Evolutionary conservation across 1,139 yeast genomes (phyloP).

Genomic region (Pichia sp.): DNA sequence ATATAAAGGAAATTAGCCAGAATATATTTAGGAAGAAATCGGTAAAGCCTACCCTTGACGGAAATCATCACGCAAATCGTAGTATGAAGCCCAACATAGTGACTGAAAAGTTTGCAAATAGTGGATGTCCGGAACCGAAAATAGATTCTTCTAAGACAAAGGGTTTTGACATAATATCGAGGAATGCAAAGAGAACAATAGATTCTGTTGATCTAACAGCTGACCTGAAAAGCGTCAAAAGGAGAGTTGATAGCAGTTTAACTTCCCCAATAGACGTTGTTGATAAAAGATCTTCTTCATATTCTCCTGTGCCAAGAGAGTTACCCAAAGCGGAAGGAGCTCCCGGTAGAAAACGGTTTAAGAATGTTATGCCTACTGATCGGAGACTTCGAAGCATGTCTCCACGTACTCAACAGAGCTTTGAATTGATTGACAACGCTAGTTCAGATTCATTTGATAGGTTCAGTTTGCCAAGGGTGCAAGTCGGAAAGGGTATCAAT

Average conservation of each 20-base stretch:
- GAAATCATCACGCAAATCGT: too few relatives aligned
- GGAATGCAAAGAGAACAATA: background rate
- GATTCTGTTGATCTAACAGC: background rate
- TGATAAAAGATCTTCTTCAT: background rate
- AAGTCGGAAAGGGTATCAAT: too few relatives aligned
- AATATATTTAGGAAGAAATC: background rate
- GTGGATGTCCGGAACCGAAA: background rate
- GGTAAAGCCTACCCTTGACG: too few relatives aligned
- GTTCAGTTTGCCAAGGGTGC: too few relatives aligned
- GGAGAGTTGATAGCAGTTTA: background rate
- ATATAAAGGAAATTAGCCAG: background rate
- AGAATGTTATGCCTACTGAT: background rate
- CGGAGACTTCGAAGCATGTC: slow-evolving; percentile 3
- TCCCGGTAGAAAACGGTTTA: background rate
- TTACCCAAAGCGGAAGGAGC: background rate
- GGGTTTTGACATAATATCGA: background rate
- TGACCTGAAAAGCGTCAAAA: background rate
- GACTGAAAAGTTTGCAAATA: background rate
- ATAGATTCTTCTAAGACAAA: background rate
- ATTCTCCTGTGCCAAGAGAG: background rate
- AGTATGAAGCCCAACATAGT: background rate
- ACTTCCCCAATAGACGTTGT: background rate
- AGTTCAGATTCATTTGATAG: too few relatives aligned
- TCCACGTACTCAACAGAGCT: background rate
- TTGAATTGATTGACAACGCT: background rate